These are phyloP conservation scores for Corymbia calophylla DNA, from an alignment of 441 rosid species.

Conservation along the genomic window DNA sequence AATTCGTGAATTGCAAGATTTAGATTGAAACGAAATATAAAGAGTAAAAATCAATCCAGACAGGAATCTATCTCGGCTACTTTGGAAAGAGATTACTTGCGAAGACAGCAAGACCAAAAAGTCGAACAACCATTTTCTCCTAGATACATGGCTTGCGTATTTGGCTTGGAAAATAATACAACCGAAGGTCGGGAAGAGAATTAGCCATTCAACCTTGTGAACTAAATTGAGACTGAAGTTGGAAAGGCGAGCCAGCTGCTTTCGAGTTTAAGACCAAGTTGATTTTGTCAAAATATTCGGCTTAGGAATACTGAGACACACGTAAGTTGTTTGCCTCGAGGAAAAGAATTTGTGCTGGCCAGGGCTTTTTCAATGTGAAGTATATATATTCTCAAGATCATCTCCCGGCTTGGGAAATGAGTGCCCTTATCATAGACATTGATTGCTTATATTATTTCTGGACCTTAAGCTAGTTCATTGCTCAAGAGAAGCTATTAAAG, in stretches of 20 bases:
- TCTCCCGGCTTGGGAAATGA: not conserved
- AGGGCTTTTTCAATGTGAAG: not conserved
- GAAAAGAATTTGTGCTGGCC: not conserved
- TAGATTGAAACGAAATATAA: accelerated
- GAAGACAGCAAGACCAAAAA: not conserved
- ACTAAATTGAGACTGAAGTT: too few relatives aligned
- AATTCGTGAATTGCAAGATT: not conserved
- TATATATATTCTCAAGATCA: not conserved
- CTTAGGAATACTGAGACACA: accelerated
- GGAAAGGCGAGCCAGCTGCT: not conserved
- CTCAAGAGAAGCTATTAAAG: too few relatives aligned
- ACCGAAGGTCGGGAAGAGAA: not conserved
- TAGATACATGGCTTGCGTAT: not conserved
- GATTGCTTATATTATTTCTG: accelerated
- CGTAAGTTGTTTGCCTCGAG: not conserved
- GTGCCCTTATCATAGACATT: not conserved
- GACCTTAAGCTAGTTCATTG: accelerated
- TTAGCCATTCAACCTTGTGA: accelerated
- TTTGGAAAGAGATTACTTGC: not conserved
- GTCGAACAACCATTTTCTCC: not conserved
- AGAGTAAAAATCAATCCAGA: not conserved
- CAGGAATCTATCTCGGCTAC: not conserved
- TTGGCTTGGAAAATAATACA: not conserved
- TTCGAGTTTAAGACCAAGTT: not conserved
- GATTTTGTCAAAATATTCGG: not conserved